phyloP scores from a whole-genome alignment of 1,284 basidiomycete species.

The Irpex sp. region DNA sequence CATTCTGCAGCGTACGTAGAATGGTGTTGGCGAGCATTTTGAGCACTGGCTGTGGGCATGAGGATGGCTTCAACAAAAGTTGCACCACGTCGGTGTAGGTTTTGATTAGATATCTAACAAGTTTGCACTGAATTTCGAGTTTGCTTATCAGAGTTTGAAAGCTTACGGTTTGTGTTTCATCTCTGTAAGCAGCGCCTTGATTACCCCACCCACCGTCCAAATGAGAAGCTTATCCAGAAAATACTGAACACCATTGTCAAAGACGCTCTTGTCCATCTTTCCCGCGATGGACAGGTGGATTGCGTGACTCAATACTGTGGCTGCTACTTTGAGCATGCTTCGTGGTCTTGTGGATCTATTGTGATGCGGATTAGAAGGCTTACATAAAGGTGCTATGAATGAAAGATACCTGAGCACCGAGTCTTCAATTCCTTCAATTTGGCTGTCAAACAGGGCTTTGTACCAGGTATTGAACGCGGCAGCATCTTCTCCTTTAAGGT shows the following conservation, averaged over 20 bases:
- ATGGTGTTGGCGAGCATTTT: conserved; percentile 59
- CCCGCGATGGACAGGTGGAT: conserved; percentile 43
- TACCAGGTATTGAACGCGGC: conserved; percentile 58
- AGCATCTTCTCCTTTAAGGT: conserved; percentile 46
- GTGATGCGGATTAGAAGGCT: conserved; percentile 3
- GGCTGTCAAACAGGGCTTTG: conserved; percentile 72
- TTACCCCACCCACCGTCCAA: conserved; percentile 75
- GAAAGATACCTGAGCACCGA: conserved; percentile 60
- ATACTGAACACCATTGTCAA: conserved; percentile 73
- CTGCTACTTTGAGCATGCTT: conserved; percentile 59
- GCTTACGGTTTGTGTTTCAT: conserved; percentile 52
- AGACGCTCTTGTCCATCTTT: conserved; percentile 60
- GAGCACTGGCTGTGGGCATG: conserved; percentile 63
- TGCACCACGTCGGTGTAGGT: conserved; percentile 62
- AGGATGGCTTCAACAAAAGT: conserved; percentile 55
- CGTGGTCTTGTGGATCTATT: conserved; percentile 66
- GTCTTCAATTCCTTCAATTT: conserved; percentile 79
- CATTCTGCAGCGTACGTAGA: conserved; percentile 42
- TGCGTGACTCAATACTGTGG: conserved; percentile 62
- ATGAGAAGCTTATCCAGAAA: conserved; percentile 68
- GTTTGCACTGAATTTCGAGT: background rate
- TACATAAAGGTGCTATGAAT: background rate
- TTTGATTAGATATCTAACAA: conserved; percentile 26
- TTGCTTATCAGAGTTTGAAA: background rate
- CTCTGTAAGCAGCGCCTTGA: conserved; percentile 60